A percentile compares a stretch with the other conserved stretches of the same genome.
These are phyloP conservation scores for Calycina herbarum DNA, from an alignment of 2,329 filamentous ascomycete genomes.

Conservation along the genomic window DNA sequence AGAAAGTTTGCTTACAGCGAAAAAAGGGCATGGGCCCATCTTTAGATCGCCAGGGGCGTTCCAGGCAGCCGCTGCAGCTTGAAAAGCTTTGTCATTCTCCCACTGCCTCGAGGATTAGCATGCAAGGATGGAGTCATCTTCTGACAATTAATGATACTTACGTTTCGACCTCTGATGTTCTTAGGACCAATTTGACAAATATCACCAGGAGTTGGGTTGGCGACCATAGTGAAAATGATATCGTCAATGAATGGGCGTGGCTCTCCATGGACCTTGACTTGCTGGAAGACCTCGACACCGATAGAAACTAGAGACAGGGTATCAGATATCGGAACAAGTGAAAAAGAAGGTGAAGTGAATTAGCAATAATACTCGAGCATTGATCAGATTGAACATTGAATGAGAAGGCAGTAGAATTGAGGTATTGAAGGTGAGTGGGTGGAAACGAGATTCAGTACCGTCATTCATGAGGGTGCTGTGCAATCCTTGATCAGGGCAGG, in stretches of 20 bases:
- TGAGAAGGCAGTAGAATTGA: background rate
- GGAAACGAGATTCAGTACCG: background rate
- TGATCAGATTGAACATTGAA: background rate
- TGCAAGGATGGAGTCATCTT: background rate
- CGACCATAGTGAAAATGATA: background rate
- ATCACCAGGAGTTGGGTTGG: background rate
- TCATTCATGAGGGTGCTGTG: background rate
- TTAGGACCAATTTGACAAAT: conserved; percentile 1
- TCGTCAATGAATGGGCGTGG: background rate
- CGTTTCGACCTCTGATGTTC: background rate
- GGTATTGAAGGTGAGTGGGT: background rate
- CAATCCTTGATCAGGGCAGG: background rate
- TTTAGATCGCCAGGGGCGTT: background rate
- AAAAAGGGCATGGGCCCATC: conserved; percentile 2
- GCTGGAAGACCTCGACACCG: background rate
- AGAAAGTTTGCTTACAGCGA: background rate
- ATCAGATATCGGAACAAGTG: background rate
- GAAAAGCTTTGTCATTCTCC: background rate
- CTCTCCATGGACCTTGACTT: background rate
- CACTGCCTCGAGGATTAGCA: background rate
- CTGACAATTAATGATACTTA: background rate
- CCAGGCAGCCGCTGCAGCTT: background rate
- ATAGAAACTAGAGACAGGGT: background rate
- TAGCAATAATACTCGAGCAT: background rate
- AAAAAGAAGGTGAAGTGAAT: background rate